These are phyloP conservation scores for Cylindrotheca fusiformis DNA, from an alignment of 108 stramenopile species.

Conservation along the genomic window DNA sequence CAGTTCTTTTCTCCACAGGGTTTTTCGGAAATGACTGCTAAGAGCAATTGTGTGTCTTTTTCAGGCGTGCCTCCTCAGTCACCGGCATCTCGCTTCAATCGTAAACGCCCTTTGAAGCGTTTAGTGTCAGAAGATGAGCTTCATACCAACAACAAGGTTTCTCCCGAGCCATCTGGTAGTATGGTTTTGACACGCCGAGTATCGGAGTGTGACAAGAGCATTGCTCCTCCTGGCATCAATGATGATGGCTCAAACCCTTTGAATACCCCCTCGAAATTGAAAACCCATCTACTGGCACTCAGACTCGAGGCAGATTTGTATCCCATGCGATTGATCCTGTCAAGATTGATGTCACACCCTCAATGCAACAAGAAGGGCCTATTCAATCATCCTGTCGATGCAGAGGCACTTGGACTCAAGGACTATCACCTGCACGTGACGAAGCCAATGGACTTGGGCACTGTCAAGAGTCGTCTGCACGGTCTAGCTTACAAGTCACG, in stretches of 20 bases:
- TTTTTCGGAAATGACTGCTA: too few species aligned
- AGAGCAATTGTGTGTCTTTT: too few species aligned
- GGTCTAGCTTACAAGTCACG: slow-evolving; percentile 34
- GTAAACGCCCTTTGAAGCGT: slow-evolving; percentile 15
- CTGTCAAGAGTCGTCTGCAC: slow-evolving; percentile 52
- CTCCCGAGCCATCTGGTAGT: not conserved
- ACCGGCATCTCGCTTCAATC: too few species aligned
- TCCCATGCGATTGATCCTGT: slow-evolving; percentile 39
- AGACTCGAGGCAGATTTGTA: slow-evolving; percentile 40
- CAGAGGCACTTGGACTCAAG: slow-evolving; percentile 49
- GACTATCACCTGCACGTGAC: slow-evolving; percentile 66
- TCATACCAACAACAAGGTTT: too few species aligned
- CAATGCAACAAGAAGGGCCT: slow-evolving; percentile 47
- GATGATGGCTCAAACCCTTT: too few species aligned
- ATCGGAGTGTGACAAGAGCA: too few species aligned
- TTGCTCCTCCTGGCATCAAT: too few species aligned
- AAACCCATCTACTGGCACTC: slow-evolving; percentile 31
- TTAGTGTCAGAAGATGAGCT: slow-evolving; percentile 25
- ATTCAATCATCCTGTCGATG: slow-evolving; percentile 87
- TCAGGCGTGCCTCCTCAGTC: too few species aligned
- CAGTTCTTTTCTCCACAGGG: too few species aligned
- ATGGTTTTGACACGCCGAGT: not conserved
- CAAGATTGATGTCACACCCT: slow-evolving; percentile 46
- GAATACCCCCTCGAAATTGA: not conserved
- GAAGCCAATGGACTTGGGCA: slow-evolving; percentile 86